Conservation (phyloP, 768 basidiomycete genomes). For the Kwoniella mangroviensis region DNA sequence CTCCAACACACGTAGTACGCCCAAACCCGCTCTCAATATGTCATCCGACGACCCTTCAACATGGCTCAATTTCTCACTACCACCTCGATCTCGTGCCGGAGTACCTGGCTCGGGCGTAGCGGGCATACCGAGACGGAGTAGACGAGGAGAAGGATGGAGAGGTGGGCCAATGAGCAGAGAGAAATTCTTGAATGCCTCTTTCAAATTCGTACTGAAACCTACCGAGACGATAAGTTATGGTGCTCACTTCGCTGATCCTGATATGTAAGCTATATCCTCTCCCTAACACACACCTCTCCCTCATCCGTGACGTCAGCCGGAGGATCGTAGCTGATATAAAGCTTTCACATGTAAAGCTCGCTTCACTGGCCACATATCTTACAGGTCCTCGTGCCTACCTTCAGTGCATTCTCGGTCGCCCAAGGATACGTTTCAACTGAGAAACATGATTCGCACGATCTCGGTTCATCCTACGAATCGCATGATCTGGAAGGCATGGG, state of each 20-base stretch:
- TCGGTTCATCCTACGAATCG: conserved; percentile 37
- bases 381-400: conserved; percentile 88
- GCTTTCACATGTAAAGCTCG: conserved; percentile 64
- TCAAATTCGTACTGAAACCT: conserved; percentile 93
- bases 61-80: conserved; percentile 84
- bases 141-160: conserved; percentile 64
- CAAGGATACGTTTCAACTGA: conserved; percentile 52
- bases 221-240: conserved; percentile 75
- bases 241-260: conserved; percentile 92
- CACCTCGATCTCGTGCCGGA: conserved; percentile 70
- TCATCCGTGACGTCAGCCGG: no score
- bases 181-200: conserved; percentile 94
- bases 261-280: conserved; percentile 69
- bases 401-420: conserved; percentile 73
- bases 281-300: not conserved
- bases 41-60: conserved; percentile 39
- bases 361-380: conserved; percentile 96
- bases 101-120: conserved; percentile 41
- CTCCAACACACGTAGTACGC: not conserved
- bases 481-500: conserved; percentile 44
- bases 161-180: conserved; percentile 86
- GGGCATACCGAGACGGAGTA: conserved; percentile 70
- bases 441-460: conserved; percentile 16
- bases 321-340: not conserved
- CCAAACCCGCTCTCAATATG: conserved; percentile 24